Percentiles rank a stretch among this genome's conserved stretches.
Evolutionary conservation across 805 yeast species (phyloP).

Genomic region (Candida tibetensis): DNA sequence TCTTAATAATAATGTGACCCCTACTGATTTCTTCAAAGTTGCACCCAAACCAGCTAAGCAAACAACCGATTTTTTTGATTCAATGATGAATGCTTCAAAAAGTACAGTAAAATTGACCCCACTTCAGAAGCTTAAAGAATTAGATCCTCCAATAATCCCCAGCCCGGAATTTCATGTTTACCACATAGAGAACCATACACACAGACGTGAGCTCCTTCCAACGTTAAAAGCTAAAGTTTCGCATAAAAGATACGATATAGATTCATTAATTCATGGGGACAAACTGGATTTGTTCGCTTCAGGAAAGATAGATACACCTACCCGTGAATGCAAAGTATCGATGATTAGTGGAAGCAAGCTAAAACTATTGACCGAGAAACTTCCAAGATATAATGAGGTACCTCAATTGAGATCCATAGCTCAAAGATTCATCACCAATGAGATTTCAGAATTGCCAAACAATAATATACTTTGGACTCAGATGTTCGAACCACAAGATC

Average conservation of each 20-base stretch:
- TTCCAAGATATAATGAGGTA: conserved; percentile 10
- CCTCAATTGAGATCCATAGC: conserved; percentile 12
- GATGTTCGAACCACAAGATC: conserved; percentile 39
- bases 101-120: conserved; percentile 25
- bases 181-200: not conserved
- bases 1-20: not conserved
- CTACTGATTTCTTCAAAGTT: conserved; percentile 3
- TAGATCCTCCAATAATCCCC: conserved; percentile 30
- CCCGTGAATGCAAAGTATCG: not conserved
- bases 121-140: conserved; percentile 28
- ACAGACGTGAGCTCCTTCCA: not conserved
- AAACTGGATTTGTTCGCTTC: not conserved
- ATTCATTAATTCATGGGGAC: not conserved
- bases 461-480: conserved; percentile 37
- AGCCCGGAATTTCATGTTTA: conserved; percentile 33
- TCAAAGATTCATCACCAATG: conserved; percentile 8
- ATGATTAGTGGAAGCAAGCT: not conserved
- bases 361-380: conserved; percentile 4
- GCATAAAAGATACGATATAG: not conserved
- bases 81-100: conserved; percentile 38
- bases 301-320: not conserved
- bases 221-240: not conserved
- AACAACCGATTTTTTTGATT: conserved; percentile 27
- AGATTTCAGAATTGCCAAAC: not conserved
- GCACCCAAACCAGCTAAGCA: conserved; percentile 11